Base-by-base conservation (phyloP, 2,329 filamentous ascomycete genomes). In the Chaetomium sp. region DNA sequence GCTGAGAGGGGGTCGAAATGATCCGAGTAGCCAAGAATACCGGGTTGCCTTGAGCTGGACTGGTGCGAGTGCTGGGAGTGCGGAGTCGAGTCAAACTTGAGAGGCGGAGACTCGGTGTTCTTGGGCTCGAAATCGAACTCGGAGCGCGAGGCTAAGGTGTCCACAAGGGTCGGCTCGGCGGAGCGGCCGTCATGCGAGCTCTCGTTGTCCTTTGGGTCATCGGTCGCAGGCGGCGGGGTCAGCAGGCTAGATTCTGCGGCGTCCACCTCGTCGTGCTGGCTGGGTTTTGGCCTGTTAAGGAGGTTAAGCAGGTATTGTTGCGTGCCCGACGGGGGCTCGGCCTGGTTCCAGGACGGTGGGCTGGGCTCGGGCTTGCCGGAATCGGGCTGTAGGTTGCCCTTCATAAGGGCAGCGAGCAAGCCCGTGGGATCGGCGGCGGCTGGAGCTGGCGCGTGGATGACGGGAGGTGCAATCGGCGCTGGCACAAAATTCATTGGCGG, bases 301-400 rank as follows among this genome's bases (percentile, higher is more conserved):
- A 98, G 82, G 71, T 92, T 90, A 67, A 98, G 86, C 56, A 99
- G 82, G 74, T 95, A 91, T 68, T 94, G 89, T 76, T 96, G 91
- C 4, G 93, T 91, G 75, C 92, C 89, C 55, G 87, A 83, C 25
- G 84, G 78, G 60, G 86, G 84, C 51, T 84, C 80, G 38, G 80
- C 79, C 29, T 80, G 77, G 68, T 77, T 80, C 78, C 83, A 85
- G 47, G 72, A 69, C 42, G 78, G 71, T 50, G 72, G 68, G 68
- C 69, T 73, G 74, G 65, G 65, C 59, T 80, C 78, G n/a, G 70
- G 67, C 70, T 75, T 75, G 8, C 78, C 67, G 63, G 78, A 76
- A 49, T 85, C 83, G 33, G 78, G 75, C 65, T 85, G 82, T 68
- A 82, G 74, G 63, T 80, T 79, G 66, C 85, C 85, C 74, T 84